phyloP scores from a whole-genome alignment of 106 monocot species.

The Dactylorhiza incarnata region DNA sequence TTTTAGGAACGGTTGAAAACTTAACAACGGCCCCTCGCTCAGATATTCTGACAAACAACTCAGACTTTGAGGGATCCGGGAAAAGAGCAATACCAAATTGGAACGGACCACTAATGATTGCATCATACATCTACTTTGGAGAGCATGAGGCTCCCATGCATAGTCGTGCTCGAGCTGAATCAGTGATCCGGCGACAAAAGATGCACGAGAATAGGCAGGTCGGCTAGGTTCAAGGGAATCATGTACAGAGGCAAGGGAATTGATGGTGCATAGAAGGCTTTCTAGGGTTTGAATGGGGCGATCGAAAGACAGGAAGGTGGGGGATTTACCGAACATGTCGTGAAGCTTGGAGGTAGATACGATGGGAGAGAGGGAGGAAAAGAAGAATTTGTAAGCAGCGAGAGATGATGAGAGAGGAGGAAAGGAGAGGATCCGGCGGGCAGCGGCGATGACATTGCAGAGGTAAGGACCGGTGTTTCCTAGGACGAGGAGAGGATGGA shows the following conservation, averaged over 20 bases:
- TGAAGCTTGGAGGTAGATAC: conserved; percentile 55
- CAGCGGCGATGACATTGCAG: conserved; percentile 21
- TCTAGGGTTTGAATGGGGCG: conserved; percentile 33
- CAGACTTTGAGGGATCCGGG: conserved; percentile 20
- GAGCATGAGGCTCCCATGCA: conserved; percentile 45
- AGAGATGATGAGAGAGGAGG: conserved; percentile 36
- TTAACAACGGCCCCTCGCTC: conserved; percentile 10
- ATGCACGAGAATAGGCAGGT: conserved; percentile 15
- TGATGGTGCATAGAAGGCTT: conserved; percentile 32
- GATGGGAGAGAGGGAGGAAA: conserved; percentile 77
- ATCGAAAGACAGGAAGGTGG: conserved; percentile 14
- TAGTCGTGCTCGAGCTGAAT: conserved; percentile 68
- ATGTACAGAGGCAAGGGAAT: conserved; percentile 10
- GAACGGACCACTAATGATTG: conserved; percentile 13
- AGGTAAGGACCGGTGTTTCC: conserved; percentile 14
- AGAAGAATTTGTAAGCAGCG: conserved; percentile 49
- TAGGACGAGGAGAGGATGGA: conserved; percentile 37
- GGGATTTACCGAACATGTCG: conserved; percentile 36
- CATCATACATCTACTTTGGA: conserved; percentile 11
- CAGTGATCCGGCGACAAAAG: conserved; percentile 39
- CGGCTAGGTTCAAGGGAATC: not conserved
- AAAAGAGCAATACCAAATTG: conserved; percentile 65
- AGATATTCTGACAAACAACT: conserved; percentile 22
- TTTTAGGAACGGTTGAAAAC: conserved; percentile 13
- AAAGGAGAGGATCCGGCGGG: conserved; percentile 31